Percentiles rank a stretch among this genome's conserved stretches.
These are phyloP conservation scores for Gaultheria prostrata DNA, from an alignment of 148 eudicot species.

Conservation along the genomic window DNA sequence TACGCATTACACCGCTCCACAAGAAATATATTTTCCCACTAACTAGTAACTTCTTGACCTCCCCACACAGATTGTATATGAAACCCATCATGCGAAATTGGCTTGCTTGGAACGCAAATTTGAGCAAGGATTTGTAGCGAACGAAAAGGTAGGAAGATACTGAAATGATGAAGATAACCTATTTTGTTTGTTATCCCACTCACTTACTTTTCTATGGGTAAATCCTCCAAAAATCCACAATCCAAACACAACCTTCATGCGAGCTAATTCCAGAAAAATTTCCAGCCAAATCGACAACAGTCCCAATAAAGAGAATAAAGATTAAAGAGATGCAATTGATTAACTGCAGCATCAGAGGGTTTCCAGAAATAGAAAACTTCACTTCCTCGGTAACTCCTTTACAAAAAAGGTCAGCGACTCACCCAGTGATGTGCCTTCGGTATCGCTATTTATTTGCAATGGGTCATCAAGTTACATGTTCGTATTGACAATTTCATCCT, in stretches of 20 bases:
- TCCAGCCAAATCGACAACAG: not conserved
- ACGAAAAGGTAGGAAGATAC: too few relatives aligned
- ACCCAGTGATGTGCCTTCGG: slow-evolving; percentile 22
- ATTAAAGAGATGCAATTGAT: not conserved
- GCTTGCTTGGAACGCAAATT: too few relatives aligned
- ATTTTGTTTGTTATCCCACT: too few relatives aligned
- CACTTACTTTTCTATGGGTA: too few relatives aligned
- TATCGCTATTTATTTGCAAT: slow-evolving; percentile 29
- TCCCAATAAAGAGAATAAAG: not conserved
- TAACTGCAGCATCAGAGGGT: not conserved
- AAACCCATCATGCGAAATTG: too few relatives aligned
- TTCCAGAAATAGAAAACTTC: not conserved
- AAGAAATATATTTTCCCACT: too few relatives aligned
- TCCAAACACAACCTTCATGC: not conserved
- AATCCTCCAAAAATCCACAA: not conserved
- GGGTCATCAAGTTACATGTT: slow-evolving; percentile 11
- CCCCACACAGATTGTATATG: too few relatives aligned
- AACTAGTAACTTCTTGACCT: too few relatives aligned
- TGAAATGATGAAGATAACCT: too few relatives aligned
- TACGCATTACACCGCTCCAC: too few relatives aligned
- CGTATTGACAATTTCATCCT: slow-evolving; percentile 6
- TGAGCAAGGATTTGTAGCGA: too few relatives aligned
- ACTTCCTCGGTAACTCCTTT: slow-evolving; percentile 16
- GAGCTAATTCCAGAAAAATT: not conserved
- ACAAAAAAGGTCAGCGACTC: slow-evolving; percentile 35